phyloP scores from a whole-genome alignment of 2,329 filamentous ascomycete species.

The Aspergillus pseudoglaucus region DNA sequence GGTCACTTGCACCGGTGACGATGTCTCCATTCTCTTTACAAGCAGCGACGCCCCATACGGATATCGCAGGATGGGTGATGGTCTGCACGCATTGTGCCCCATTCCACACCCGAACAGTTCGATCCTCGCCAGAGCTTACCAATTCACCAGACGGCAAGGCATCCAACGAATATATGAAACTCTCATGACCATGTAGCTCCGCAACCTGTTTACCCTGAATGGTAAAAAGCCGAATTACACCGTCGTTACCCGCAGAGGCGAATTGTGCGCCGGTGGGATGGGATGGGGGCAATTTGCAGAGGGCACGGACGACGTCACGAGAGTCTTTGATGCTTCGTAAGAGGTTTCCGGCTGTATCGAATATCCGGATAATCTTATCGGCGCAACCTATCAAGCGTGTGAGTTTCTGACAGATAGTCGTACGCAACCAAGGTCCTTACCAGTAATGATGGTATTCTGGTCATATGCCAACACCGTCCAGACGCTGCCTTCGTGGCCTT shows the following conservation, averaged over 20 bases:
- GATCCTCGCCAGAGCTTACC: constrained; percentile 86
- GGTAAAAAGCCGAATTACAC: constrained; percentile 80
- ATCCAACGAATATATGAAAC: constrained; percentile 84
- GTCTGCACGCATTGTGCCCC: constrained; percentile 81
- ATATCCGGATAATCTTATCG: constrained; percentile 83
- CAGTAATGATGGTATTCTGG: constrained; percentile 70
- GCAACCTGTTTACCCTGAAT: constrained; percentile 68
- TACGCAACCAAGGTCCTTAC: constrained; percentile 24
- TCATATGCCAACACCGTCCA: constrained; percentile 89
- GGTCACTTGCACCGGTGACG: constrained; percentile 86
- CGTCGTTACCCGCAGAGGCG: constrained; percentile 90
- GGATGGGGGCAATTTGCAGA: constrained; percentile 69
- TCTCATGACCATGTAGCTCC: constrained; percentile 81
- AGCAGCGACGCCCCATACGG: constrained; percentile 87
- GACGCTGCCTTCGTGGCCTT: constrained; percentile 73
- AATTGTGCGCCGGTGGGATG: constrained; percentile 85
- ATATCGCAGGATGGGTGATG: constrained; percentile 94
- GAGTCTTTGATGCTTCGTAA: constrained; percentile 61
- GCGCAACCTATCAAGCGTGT: constrained; percentile 58
- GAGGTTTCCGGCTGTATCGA: constrained; percentile 59
- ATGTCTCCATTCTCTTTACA: constrained; percentile 81
- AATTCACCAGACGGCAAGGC: constrained; percentile 76
- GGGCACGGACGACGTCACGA: constrained; percentile 77
- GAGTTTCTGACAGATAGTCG: constrained; percentile 5
- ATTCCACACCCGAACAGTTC: constrained; percentile 87